A percentile compares a stretch with the other conserved stretches of the same genome.
Evolutionary conservation across 768 basidiomycete species (phyloP).

Genomic region (Rhodotorula kratochvilovae): DNA sequence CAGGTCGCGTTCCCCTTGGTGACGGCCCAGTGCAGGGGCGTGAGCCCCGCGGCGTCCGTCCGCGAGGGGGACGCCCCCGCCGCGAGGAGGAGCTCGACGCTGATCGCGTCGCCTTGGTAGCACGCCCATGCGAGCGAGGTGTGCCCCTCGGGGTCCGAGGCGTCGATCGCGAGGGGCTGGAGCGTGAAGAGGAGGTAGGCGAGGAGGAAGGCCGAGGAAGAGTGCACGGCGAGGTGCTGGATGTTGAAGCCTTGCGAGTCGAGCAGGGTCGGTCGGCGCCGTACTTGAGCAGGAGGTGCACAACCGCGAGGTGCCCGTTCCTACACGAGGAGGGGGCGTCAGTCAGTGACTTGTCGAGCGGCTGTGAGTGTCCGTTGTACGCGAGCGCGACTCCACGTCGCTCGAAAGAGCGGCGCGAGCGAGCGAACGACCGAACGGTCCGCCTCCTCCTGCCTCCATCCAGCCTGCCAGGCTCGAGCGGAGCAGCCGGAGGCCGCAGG

Average conservation of each 20-base stretch:
- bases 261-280: constrained; percentile 81
- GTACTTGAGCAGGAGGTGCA: constrained; percentile 82
- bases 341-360: too few relatives aligned
- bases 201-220: constrained; percentile 87
- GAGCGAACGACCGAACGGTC: too few relatives aligned
- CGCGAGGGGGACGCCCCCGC: constrained; percentile 76
- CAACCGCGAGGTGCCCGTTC: constrained; percentile 91
- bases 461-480: too few relatives aligned
- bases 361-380: too few relatives aligned
- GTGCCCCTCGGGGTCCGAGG: constrained; percentile 83
- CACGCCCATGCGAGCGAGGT: constrained; percentile 98
- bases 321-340: too few relatives aligned
- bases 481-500: too few relatives aligned
- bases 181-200: constrained; percentile 80
- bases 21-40: constrained; percentile 94
- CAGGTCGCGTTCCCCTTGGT: constrained; percentile 86
- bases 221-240: constrained; percentile 87
- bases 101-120: constrained; percentile 95
- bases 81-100: constrained; percentile 80
- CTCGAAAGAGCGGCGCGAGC: too few relatives aligned
- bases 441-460: too few relatives aligned
- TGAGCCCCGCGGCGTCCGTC: constrained; percentile 73
- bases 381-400: too few relatives aligned
- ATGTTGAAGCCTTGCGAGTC: constrained; percentile 96
- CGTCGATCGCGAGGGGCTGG: constrained; percentile 79